Conservation (phyloP, 768 basidiomycete genomes). For the Pisolithus sp. region DNA sequence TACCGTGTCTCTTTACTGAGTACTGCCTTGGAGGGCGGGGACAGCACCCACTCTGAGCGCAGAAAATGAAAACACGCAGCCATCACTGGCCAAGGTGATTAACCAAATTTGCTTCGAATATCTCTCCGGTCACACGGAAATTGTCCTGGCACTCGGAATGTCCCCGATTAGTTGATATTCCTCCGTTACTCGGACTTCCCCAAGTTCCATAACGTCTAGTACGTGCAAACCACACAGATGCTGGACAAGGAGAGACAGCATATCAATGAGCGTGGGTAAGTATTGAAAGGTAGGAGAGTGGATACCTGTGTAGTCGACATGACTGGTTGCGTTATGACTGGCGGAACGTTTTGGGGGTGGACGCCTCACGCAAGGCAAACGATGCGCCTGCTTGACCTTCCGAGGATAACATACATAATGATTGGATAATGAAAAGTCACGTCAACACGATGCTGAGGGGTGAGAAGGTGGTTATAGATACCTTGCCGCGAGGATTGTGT, state of each 20-base stretch:
- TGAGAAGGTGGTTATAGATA: background rate
- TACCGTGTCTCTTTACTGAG: too few species aligned
- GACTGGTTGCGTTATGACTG: background rate
- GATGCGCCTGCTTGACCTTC: background rate
- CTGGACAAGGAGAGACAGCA: background rate
- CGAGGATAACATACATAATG: constrained; percentile 7
- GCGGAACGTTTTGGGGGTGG: background rate
- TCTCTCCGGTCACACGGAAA: too few species aligned
- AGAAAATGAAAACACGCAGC: too few species aligned
- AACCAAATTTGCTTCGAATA: too few species aligned
- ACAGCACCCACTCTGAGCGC: too few species aligned
- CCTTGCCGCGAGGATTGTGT: background rate
- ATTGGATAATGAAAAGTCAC: constrained; percentile 3
- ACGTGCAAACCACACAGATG: too few species aligned
- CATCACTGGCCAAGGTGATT: too few species aligned
- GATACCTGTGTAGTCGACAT: background rate
- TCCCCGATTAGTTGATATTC: too few species aligned
- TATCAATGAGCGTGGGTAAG: background rate
- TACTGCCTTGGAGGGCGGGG: too few species aligned
- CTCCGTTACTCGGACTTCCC: too few species aligned
- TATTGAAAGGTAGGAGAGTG: background rate
- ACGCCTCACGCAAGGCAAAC: background rate
- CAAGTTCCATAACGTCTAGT: too few species aligned
- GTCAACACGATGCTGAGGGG: background rate
- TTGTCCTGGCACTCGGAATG: too few species aligned